Base-by-base conservation (phyloP, 2,329 filamentous ascomycete species). In the Tothia fuscella region DNA sequence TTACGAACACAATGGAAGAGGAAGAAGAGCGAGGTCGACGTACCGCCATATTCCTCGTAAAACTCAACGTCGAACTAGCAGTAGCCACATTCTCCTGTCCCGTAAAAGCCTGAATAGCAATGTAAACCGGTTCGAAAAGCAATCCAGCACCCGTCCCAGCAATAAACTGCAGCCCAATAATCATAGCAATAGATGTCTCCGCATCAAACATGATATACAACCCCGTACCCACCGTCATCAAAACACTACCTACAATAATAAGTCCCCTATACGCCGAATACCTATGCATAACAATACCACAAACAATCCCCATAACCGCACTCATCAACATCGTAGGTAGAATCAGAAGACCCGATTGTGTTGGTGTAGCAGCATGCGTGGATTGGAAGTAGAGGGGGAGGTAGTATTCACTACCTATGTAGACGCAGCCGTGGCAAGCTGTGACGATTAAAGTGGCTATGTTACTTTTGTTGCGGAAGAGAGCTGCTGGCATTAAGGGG, bases 361-460 rank as follows among this genome's bases (percentile, higher is more conserved):
- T 61, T 0, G 79, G 76, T 0, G 68, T 68, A 1, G 73, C 74
- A 38, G 69, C 68, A 2, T 78, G 68, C 1, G 79, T 80, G 3
- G 76, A 71, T 54, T 88, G 82, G 41, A 84, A 78, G 58, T 80
- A 87, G 0, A 86, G 66, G 0, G 82, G 82, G 22, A 86, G 64
- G 51, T 82, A 87, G 58, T 83, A 87, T 40, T 76, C 72, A 10
- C 26, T 68, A 0, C 70, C 74, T 30, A 82, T 78, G 56, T 80
- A 81, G 70, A 74, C 30, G 82, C 78, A 67, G 9, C 64, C 63
- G 49, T 73, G 67, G n/a, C 61, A 57, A 50, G 68, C 68, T 2
- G 58, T 58, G 1, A 72, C 63, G 1, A 61, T 51, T 13, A 81
- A 65, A 4, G 68, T 64, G 1, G 78, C 78, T 9, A 75, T 54